Base-by-base conservation (phyloP, 108 stramenopile genomes). In the Discostella stelligeroides region DNA sequence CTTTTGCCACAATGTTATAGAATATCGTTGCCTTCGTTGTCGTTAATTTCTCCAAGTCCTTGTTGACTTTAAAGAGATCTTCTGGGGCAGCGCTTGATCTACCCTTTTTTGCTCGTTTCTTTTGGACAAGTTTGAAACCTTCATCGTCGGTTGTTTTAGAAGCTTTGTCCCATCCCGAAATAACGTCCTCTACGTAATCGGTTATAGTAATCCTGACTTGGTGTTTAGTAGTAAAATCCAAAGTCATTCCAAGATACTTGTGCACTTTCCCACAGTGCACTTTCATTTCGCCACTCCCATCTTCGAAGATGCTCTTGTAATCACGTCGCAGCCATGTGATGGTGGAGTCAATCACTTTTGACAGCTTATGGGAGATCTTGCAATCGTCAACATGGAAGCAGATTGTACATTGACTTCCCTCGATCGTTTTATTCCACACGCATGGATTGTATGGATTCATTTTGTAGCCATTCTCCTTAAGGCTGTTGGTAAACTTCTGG, bases 201-300 rank as follows among this genome's bases (percentile, higher is more conserved):
- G 21, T 42, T 77, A 85, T 85, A n/a, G 47, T 28, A 24, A 83
- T 69, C 20, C 21, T 70, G 11, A 82, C 14, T 38, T 28, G 14
- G 14, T 76, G 75, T 11, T 42, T 21, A 1, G 53, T 29, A 5
- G 41, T 57, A 48, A 65, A 87, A 51, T 80, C 72, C 28, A 84
- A 10, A 11, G 41, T 55, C 82, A 84, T 86, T 10, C 81, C 86
- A 14, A 86, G 73, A 51, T 75, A 86, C 12, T 63, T 60, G 57
- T 80, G 81, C n/a, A 38, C 38, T 25, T 69, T 69, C 18, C 84
- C 84, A 4, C 77, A 30, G 60, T 14, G 21, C 27, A 75, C 60
- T 5, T 18, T 57, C 34, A 68, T 64, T 34, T 64, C 4, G 17
- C 49, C 49, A 18, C 49, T 50, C 7, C 49, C 49, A 18, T 50